Conservation (phyloP, 352 stramenopile species). For the Pythium sp. region DNA sequence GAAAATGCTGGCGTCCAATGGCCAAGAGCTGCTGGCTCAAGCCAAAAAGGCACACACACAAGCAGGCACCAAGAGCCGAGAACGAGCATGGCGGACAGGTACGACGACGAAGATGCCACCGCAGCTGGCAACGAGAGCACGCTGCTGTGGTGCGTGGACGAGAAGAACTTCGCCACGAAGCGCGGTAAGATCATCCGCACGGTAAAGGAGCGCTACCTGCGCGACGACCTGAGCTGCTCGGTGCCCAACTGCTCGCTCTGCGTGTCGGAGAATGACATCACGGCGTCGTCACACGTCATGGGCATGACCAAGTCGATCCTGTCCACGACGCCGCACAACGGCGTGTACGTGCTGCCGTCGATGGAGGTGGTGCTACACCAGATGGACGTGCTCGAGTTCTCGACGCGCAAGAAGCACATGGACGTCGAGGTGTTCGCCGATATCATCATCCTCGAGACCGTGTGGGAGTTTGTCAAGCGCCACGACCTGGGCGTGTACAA, state of each 20-base stretch:
- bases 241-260: constrained; percentile 60
- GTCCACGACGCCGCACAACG: constrained; percentile 40
- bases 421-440: constrained; percentile 62
- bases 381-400: constrained; percentile 90
- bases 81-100: not conserved
- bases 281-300: constrained; percentile 49
- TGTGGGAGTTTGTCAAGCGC: constrained; percentile 87
- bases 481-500: constrained; percentile 90
- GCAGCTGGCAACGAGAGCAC: constrained; percentile 18
- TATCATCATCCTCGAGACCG: constrained; percentile 90
- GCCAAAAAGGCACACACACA: not conserved
- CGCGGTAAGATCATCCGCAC: constrained; percentile 76
- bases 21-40: not conserved
- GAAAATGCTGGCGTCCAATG: constrained; percentile 2
- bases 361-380: constrained; percentile 90
- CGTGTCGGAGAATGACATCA: constrained; percentile 52
- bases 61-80: not conserved
- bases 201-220: constrained; percentile 86
- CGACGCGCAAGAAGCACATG: constrained; percentile 48
- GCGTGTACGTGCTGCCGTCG: constrained; percentile 80
- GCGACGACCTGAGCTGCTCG: constrained; percentile 85
- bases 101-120: not conserved
- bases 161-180: constrained; percentile 77
- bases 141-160: constrained; percentile 71
- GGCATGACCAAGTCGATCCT: constrained; percentile 62